Evolutionary conservation across 108 stramenopile genomes (phyloP).

Genomic region (Craspedostauros australis): DNA sequence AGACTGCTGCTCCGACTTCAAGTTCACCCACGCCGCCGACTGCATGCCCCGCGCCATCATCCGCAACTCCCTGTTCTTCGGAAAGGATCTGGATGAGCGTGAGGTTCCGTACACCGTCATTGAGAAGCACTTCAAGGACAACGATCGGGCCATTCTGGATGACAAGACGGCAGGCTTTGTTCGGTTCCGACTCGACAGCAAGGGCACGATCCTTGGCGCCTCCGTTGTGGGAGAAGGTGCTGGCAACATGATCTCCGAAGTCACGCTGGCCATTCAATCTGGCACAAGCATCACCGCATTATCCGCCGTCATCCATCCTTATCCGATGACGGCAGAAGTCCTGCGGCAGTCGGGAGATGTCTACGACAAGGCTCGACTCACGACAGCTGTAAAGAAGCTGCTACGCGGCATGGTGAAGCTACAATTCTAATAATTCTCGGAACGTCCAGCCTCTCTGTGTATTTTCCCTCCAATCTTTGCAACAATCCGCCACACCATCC

Average conservation of each 20-base stretch:
- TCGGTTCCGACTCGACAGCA: conserved; percentile 60
- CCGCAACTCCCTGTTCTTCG: conserved; percentile 82
- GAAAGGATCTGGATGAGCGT: conserved; percentile 57
- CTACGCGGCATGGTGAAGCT: conserved; percentile 45
- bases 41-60: conserved; percentile 80
- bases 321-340: conserved; percentile 74
- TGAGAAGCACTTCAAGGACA: conserved; percentile 63
- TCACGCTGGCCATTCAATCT: conserved; percentile 83
- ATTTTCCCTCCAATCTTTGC: no score
- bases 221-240: conserved; percentile 77
- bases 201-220: conserved; percentile 79
- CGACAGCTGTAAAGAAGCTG: conserved; percentile 31
- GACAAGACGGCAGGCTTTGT: conserved; percentile 73
- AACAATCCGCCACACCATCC: no score
- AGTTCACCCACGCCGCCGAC: conserved; percentile 89
- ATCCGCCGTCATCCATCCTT: conserved; percentile 84
- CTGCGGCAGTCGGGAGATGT: conserved; percentile 56
- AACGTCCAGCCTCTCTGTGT: no score
- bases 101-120: conserved; percentile 58
- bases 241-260: conserved; percentile 84
- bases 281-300: conserved; percentile 49
- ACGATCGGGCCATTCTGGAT: conserved; percentile 82
- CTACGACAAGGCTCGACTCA: conserved; percentile 51
- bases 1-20: conserved; percentile 69
- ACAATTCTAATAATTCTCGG: no score